A percentile compares a stretch with the other conserved stretches of the same genome.
Evolutionary conservation across 306 rosid species (phyloP).

Genomic region (Potentilla sterilis): DNA sequence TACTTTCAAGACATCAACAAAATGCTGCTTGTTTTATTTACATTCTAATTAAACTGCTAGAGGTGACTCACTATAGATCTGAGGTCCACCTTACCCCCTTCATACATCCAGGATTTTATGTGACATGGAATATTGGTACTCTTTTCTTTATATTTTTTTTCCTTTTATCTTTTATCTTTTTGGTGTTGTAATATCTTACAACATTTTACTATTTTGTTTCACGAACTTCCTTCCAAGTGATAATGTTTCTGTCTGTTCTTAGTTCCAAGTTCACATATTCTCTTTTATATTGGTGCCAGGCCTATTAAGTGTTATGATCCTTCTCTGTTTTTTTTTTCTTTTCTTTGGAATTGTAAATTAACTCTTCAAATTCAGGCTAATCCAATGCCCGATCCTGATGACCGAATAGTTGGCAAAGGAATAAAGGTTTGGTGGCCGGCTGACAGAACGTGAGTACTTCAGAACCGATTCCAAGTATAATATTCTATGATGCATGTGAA

Average conservation of each 20-base stretch:
- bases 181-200: not conserved
- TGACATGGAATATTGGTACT: not conserved
- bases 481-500: slow-evolving; percentile 14
- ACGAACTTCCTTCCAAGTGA: not conserved
- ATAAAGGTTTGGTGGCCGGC: slow-evolving; percentile 87
- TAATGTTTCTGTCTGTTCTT: not conserved
- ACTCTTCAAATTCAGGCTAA: slow-evolving; percentile 36
- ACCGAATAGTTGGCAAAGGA: slow-evolving; percentile 49
- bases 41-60: not conserved
- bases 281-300: not conserved
- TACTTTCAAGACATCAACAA: not conserved
- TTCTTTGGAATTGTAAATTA: not conserved
- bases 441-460: slow-evolving; percentile 58
- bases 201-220: not conserved
- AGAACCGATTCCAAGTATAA: slow-evolving; percentile 17
- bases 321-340: not conserved
- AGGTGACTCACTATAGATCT: not conserved
- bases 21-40: not conserved
- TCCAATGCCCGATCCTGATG: slow-evolving; percentile 26
- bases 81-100: not conserved
- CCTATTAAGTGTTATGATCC: not conserved
- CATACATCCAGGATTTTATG: not conserved
- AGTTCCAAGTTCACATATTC: not conserved
- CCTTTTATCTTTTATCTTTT: not conserved
- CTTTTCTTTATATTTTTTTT: not conserved